Evolutionary conservation across 2,329 filamentous ascomycete genomes (phyloP).

Genomic region (Alternaria alternata): DNA sequence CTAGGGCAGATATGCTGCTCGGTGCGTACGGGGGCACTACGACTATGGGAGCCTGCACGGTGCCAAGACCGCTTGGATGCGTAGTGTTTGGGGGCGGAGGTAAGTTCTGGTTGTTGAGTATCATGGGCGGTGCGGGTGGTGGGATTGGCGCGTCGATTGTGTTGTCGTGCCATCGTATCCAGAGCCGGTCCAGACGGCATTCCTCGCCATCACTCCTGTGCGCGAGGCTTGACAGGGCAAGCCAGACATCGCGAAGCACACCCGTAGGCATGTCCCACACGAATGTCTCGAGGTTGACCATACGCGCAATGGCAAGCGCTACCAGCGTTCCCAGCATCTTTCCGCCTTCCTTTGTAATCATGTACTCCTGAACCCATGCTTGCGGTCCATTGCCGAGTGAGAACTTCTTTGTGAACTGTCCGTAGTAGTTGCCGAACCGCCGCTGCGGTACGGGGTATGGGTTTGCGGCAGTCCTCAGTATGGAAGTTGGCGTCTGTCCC

Average conservation of each 20-base stretch:
- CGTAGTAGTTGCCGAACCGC: slow-evolving; percentile 76
- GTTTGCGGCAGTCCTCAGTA: slow-evolving; percentile 24
- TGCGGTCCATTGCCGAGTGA: slow-evolving; percentile 82
- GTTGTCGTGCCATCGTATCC: slow-evolving; percentile 87
- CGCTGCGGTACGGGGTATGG: slow-evolving; percentile 51
- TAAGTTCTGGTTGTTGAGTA: slow-evolving; percentile 46
- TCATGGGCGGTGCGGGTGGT: slow-evolving; percentile 50
- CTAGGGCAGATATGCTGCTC: slow-evolving; percentile 44
- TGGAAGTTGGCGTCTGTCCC: slow-evolving; percentile 9
- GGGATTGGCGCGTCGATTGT: slow-evolving; percentile 54
- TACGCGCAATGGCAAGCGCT: slow-evolving; percentile 78
- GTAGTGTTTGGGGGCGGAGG: slow-evolving; percentile 50
- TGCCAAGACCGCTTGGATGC: slow-evolving; percentile 46
- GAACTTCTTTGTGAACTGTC: slow-evolving; percentile 81
- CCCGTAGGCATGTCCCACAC: slow-evolving; percentile 92
- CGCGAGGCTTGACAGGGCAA: slow-evolving; percentile 75
- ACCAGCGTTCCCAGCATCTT: slow-evolving; percentile 90
- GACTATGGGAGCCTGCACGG: slow-evolving; percentile 43
- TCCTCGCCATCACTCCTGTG: slow-evolving; percentile 66
- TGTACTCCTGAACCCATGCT: slow-evolving; percentile 82
- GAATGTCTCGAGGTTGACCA: slow-evolving; percentile 83
- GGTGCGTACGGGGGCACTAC: slow-evolving; percentile 41
- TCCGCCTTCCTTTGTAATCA: slow-evolving; percentile 81
- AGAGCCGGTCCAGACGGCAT: slow-evolving; percentile 75
- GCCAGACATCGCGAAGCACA: slow-evolving; percentile 81